Base-by-base conservation (phyloP, 2,329 filamentous ascomycete genomes). In the Colletotrichum shisoi region DNA sequence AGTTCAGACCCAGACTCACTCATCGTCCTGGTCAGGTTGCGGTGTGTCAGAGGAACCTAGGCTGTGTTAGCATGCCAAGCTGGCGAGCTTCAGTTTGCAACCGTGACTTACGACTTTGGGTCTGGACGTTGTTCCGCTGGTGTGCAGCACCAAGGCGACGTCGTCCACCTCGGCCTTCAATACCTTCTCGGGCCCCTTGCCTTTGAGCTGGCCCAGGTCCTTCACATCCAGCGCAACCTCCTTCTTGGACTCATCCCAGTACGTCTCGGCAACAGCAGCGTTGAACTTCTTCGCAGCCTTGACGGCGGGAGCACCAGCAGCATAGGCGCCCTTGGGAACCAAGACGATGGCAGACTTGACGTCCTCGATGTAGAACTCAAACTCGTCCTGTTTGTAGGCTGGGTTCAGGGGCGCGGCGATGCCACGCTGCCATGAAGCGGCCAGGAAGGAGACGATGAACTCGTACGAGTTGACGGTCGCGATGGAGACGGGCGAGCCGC, bases 331-430 rank as follows among this genome's bases (percentile, higher is more conserved):
- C 71, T 83, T 83, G 13, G 92, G 92, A 11, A 96, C 90, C 42
- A 96, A 82, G 39, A 93, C 86, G 67, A 96, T 81, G 40, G 89
- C 89, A 5, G 92, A 94, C 75, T 89, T 91, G 72, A 96, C 83
- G 76, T 96, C 92, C 71, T 93, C 90, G 74, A 96, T 94, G 79
- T 95, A 96, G 79, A 96, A 96, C 77, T 95, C 92, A 76, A 94
- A 95, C 78, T 96, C 92, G 64, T 89, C 89, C 79, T 95, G 91
- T 81, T 94, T 96, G 82, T 96, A 96, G 51, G 89, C 90, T 46
- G 92, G 88, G 78, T 96, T 96, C 71, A 96, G 82, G n/a, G 92
- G 93, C 3, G 93, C 93, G 8, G 92, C 92, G 72, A 95, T 90
- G 37, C 84, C 91, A 73, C 93, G 86, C 81, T 95, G 92, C 87